These are phyloP conservation scores for Wickerhamiella alocasiicola DNA, from an alignment of 805 yeast species.

Conservation along the genomic window DNA sequence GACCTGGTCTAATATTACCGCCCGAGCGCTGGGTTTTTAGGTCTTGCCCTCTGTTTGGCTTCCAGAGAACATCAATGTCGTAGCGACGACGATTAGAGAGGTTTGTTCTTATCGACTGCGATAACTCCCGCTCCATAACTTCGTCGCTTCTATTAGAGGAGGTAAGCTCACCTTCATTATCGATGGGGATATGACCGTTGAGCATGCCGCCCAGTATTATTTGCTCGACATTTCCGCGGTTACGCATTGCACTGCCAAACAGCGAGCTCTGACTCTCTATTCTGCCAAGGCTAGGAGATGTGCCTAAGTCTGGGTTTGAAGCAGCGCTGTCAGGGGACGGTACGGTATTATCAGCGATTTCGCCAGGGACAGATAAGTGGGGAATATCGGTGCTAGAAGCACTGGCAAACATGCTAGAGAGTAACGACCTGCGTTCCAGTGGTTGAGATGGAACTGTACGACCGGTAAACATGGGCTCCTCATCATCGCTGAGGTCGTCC, in stretches of 20 bases:
- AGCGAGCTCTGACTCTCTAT: conserved; percentile 3
- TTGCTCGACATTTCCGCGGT: background rate
- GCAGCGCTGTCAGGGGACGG: conserved; percentile 1
- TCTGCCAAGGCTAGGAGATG: conserved; percentile 5
- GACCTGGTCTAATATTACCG: conserved; percentile 18
- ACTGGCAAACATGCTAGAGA: conserved; percentile 18
- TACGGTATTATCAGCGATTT: background rate
- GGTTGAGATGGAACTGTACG: conserved; percentile 24
- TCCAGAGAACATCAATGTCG: conserved; percentile 14
- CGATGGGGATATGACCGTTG: conserved; percentile 1
- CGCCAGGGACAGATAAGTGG: background rate
- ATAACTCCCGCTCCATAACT: conserved; percentile 13
- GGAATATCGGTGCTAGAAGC: too few relatives aligned
- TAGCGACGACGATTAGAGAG: conserved; percentile 13
- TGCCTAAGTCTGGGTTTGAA: background rate
- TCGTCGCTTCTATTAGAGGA: conserved; percentile 6
- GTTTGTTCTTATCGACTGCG: conserved; percentile 14
- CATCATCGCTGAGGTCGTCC: conserved; percentile 19
- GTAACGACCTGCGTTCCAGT: conserved; percentile 26
- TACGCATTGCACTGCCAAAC: conserved; percentile 4
- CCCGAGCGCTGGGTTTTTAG: background rate
- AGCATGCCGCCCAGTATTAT: background rate
- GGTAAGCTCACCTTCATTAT: background rate
- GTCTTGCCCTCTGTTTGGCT: background rate
- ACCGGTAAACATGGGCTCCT: conserved; percentile 23